Base-by-base conservation (phyloP, 352 stramenopile species). In the Pythium rishiriense region DNA sequence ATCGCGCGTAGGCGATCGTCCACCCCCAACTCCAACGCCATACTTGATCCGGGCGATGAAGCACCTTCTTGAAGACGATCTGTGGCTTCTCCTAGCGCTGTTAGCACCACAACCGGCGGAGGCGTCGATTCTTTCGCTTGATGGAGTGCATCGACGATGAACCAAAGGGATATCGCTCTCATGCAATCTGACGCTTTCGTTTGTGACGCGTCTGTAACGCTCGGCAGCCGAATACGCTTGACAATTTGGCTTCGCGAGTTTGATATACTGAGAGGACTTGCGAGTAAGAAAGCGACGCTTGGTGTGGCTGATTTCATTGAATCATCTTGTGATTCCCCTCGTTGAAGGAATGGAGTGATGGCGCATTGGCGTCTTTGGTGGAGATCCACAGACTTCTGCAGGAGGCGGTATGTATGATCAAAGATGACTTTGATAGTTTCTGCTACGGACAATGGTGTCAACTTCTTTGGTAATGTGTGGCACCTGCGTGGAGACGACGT, bases 241-340 rank as follows among this genome's bases (percentile, higher is more conserved):
- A 51, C n/a, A 28, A 58, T 46, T 24, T 65, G 58, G 21, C 37
- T 65, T 12, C 58, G 48, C 19, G 58, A 19, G 4, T 5, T 39
- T 3, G 58, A 65, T 8, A 58, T 39, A 19, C 58, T 53, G 37
- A 65, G 25, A 1, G 58, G 58, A 21, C 58, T 65, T 4, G 48
- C 58, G n/a, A 65, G 58, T 24, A 65, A 43, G 43, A 65, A 58
- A 19, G 28, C 58, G 15, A 28, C 9, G n/a, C 25, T 51, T 7
- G 46, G 8, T 3, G 22, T 4, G 14, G 3, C 31, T 41, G 7
- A 2, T 25, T 10, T 29, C 2, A 51, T 19, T 12, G 45, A 22
- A 15, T 9, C 33, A 15, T 4, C 33, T 9, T 39, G 33, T n/a
- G n/a, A n/a, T n/a, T n/a, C n/a, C n/a, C n/a, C n/a, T n/a, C n/a